Conservation (phyloP, 768 basidiomycete species). For the Lactarius hatsudake region DNA sequence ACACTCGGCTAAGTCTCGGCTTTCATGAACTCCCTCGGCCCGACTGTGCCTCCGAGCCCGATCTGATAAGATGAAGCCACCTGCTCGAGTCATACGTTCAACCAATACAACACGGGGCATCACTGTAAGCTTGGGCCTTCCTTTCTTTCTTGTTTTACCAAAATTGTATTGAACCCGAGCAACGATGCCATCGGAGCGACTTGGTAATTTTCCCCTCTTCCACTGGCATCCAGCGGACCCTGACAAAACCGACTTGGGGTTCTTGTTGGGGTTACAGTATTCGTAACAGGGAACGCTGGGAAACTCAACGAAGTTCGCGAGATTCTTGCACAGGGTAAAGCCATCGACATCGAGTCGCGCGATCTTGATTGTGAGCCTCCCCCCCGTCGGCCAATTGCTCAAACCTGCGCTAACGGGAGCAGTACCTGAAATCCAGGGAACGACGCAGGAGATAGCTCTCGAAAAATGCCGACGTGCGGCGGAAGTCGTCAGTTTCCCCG, state of each 20-base stretch:
- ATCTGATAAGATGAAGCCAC: background rate
- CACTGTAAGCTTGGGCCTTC: background rate
- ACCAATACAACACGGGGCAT: background rate
- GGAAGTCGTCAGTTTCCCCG: slow-evolving; percentile 51
- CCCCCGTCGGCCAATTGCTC: background rate
- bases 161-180: background rate
- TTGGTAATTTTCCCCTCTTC: slow-evolving; percentile 1
- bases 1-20: background rate
- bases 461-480: slow-evolving; percentile 88
- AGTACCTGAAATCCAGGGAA: slow-evolving; percentile 96
- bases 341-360: slow-evolving; percentile 73
- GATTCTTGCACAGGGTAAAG: slow-evolving; percentile 69
- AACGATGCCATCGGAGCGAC: slow-evolving; percentile 3
- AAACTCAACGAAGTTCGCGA: slow-evolving; percentile 86
- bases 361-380: slow-evolving; percentile 72
- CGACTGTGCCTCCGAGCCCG: background rate
- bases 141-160: background rate
- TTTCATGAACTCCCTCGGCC: background rate
- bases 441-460: slow-evolving; percentile 82
- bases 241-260: background rate
- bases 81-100: background rate
- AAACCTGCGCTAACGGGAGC: background rate
- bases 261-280: slow-evolving; percentile 65
- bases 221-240: background rate
- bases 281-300: slow-evolving; percentile 93